A percentile compares a stretch with the other conserved stretches of the same genome.
These are phyloP conservation scores for Tuber magnatum DNA, from an alignment of 495 filamentous ascomycete genomes.

Conservation along the genomic window DNA sequence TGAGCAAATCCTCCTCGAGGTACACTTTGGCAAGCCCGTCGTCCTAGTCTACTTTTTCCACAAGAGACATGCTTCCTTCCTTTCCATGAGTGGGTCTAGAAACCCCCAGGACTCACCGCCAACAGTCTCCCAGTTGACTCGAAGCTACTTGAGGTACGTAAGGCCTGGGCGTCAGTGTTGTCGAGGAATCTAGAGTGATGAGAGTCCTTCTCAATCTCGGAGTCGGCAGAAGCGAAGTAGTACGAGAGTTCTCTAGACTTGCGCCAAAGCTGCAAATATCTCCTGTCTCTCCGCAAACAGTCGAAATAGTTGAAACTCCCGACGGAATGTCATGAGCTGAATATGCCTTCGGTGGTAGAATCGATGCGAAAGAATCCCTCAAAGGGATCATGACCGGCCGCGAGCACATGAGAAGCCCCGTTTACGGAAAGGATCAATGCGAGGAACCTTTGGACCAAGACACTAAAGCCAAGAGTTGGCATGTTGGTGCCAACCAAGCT, in stretches of 20 bases:
- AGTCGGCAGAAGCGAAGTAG: background rate
- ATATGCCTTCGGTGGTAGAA: background rate
- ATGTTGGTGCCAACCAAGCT: background rate
- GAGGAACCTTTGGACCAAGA: background rate
- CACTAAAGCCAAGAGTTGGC: background rate
- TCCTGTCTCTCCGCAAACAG: background rate
- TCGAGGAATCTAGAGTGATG: background rate
- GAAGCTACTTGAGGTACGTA: background rate
- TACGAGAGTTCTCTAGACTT: background rate
- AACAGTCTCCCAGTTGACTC: background rate
- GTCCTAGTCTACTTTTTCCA: background rate
- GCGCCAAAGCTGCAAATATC: background rate
- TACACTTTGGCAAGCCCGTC: background rate
- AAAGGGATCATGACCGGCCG: background rate
- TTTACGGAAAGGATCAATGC: background rate
- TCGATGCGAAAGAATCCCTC: background rate
- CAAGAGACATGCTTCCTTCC: background rate
- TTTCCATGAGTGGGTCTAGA: background rate
- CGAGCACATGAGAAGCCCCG: background rate
- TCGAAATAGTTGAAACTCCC: background rate
- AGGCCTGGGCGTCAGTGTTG: background rate
- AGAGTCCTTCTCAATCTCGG: background rate
- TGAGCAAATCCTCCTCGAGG: background rate
- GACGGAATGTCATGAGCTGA: background rate
- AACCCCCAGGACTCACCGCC: background rate